phyloP scores from a whole-genome alignment of 192 early-diverging fungal species.

The Backusella macrospora region DNA sequence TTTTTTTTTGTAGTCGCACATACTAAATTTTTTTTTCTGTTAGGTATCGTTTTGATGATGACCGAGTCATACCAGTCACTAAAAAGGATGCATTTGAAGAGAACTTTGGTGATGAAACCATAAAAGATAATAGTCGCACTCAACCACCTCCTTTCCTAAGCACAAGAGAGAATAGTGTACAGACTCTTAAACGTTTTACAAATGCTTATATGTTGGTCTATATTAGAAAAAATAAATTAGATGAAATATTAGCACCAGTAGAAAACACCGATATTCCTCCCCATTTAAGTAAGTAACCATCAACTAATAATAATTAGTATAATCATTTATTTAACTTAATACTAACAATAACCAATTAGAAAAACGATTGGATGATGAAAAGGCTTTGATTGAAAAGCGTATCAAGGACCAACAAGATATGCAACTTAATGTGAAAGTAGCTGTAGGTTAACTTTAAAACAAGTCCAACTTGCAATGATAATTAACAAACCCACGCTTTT shows the following conservation, averaged over 20 bases:
- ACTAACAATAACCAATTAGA: no score
- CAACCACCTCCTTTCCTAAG: constrained; percentile 23
- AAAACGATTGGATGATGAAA: constrained; percentile 65
- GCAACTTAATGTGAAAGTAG: constrained; percentile 67
- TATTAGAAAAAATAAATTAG: constrained; percentile 77
- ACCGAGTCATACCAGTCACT: constrained; percentile 84
- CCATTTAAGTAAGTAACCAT: constrained; percentile 65
- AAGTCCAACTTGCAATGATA: background rate
- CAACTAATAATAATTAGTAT: constrained; percentile 24
- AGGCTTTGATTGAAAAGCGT: constrained; percentile 58
- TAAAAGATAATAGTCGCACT: constrained; percentile 29
- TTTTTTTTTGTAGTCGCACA: background rate
- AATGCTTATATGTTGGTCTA: constrained; percentile 99
- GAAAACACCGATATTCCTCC: constrained; percentile 73
- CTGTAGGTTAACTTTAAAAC: constrained; percentile 42
- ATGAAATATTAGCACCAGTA: constrained; percentile 69
- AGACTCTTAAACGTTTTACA: constrained; percentile 78
- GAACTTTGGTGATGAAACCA: constrained; percentile 86
- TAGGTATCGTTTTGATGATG: constrained; percentile 92
- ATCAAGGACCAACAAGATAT: constrained; percentile 73
- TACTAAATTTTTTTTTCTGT: background rate
- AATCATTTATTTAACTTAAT: background rate
- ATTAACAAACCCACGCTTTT: constrained; percentile 6
- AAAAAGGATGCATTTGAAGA: constrained; percentile 90
- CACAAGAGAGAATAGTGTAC: constrained; percentile 39